Base-by-base conservation (phyloP, 2,329 filamentous ascomycete genomes). In the Pezicula neosporulosa region DNA sequence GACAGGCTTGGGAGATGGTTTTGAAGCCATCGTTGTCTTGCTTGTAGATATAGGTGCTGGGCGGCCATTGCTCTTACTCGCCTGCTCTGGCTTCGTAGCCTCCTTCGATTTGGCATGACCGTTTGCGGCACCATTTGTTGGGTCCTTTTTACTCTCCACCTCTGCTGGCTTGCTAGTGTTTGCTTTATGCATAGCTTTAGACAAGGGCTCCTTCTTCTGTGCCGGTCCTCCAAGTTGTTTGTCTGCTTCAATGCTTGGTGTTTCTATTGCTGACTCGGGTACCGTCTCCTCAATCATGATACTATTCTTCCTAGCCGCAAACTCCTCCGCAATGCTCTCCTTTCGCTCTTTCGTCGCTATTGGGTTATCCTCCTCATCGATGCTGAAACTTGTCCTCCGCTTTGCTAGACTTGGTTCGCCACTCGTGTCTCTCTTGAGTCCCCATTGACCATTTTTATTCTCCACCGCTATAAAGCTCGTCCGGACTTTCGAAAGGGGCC, bases 391-490 rank as follows among this genome's bases (percentile, higher is more conserved):
- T 30, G 53, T 54, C 42, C 63, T 60, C 48, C 62, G 54, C 47
- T 51, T 61, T 33, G 60, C 52, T 51, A 58, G 56, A 44, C 58
- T 64, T 42, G 60, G 55, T 42, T 62, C 63, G 54, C 51, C 52
- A 43, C 58, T 64, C 7, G 51, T 55, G 21, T 67, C 64, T 58
- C 71, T 74, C 53, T 68, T 68, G 51, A 77, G 56, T 24, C 72
- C 72, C 30, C 71, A 63, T 36, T 72, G 62, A 28, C 72, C 68
- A 35, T 65, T 69, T 49, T 47, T 47, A 45, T 70, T 69, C 64
- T 90, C 86, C 43, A 92, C 79, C 16, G 86, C 81, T 48, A 92
- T 80, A 66, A 92, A 92, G 66, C 76, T 89, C 36, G 87, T 87
- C 58, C 87, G 81, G 41, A 91, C 83, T 69, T 87, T 89, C 56